Conservation (phyloP, 1,284 basidiomycete species). For the Polyporus tsugae region DNA sequence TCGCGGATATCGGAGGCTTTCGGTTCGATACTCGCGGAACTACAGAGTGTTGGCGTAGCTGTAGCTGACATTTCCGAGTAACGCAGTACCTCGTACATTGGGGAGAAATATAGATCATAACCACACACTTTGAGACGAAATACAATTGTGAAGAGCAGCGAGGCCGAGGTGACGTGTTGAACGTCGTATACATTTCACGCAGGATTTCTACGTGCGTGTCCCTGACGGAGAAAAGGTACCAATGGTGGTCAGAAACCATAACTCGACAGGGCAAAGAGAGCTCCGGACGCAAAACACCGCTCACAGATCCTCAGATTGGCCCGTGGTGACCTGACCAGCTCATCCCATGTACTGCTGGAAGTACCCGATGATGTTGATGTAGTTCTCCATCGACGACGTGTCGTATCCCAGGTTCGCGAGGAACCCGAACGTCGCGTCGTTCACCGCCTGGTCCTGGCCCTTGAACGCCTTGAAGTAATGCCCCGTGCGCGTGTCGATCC, state of each 20-base stretch:
- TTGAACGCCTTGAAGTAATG: slow-evolving; percentile 1
- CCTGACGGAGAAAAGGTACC: background rate
- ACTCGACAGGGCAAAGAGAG: background rate
- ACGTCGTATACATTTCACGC: background rate
- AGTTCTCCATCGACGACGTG: slow-evolving; percentile 2
- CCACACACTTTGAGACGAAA: background rate
- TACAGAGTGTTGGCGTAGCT: too few relatives aligned
- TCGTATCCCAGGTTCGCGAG: background rate
- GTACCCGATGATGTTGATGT: background rate
- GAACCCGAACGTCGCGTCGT: slow-evolving; percentile 8
- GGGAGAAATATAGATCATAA: background rate
- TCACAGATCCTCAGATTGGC: background rate
- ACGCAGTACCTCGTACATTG: background rate
- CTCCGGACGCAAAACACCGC: background rate
- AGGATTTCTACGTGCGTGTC: background rate
- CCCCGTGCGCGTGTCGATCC: slow-evolving; percentile 6
- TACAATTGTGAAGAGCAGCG: background rate
- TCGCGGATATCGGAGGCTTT: too few relatives aligned
- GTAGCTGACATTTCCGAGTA: background rate
- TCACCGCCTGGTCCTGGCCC: slow-evolving; percentile 8
- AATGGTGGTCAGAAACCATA: background rate
- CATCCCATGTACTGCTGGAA: background rate
- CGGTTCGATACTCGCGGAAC: too few relatives aligned
- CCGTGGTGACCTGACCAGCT: background rate
- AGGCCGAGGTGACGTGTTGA: background rate